These are phyloP conservation scores for Talaromyces sp. DNA, from an alignment of 2,329 filamentous ascomycete species.

Conservation along the genomic window DNA sequence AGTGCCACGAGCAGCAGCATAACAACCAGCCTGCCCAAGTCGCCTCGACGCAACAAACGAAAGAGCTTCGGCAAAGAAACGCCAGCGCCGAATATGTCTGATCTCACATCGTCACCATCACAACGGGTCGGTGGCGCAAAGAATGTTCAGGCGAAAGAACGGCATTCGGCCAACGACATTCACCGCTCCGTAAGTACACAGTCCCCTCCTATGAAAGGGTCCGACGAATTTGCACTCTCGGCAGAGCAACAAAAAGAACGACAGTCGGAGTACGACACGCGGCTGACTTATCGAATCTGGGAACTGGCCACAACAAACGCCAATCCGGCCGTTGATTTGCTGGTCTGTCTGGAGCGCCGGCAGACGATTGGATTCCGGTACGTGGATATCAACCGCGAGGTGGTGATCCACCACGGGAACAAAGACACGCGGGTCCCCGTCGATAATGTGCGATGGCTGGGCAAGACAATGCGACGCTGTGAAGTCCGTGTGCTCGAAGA, in stretches of 20 bases:
- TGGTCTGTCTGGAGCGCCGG: slow-evolving; percentile 85
- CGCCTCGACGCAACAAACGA: slow-evolving; percentile 53
- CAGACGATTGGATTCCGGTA: slow-evolving; percentile 95
- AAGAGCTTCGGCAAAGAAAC: slow-evolving; percentile 41
- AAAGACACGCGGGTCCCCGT: slow-evolving; percentile 87
- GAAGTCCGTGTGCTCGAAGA: slow-evolving; percentile 86
- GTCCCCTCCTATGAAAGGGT: not conserved
- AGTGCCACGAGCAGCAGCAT: slow-evolving; percentile 82
- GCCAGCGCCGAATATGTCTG: slow-evolving; percentile 44
- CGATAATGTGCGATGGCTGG: slow-evolving; percentile 92
- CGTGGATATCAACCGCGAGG: slow-evolving; percentile 84
- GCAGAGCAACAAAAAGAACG: slow-evolving; percentile 27
- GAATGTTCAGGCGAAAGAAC: not conserved
- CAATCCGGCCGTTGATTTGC: slow-evolving; percentile 86
- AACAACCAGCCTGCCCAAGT: slow-evolving; percentile 68
- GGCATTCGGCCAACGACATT: not conserved
- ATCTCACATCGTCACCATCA: slow-evolving; percentile 4
- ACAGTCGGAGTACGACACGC: slow-evolving; percentile 62
- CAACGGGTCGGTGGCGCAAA: not conserved
- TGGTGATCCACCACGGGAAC: slow-evolving; percentile 91
- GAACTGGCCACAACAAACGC: slow-evolving; percentile 82
- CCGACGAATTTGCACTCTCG: slow-evolving; percentile 13
- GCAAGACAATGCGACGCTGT: slow-evolving; percentile 86
- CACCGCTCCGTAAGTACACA: slow-evolving; percentile 1
- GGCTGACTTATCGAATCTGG: slow-evolving; percentile 92